A percentile compares a stretch with the other conserved stretches of the same genome.
These are phyloP conservation scores for Trametes elegans DNA, from an alignment of 768 basidiomycete species.

Conservation along the genomic window DNA sequence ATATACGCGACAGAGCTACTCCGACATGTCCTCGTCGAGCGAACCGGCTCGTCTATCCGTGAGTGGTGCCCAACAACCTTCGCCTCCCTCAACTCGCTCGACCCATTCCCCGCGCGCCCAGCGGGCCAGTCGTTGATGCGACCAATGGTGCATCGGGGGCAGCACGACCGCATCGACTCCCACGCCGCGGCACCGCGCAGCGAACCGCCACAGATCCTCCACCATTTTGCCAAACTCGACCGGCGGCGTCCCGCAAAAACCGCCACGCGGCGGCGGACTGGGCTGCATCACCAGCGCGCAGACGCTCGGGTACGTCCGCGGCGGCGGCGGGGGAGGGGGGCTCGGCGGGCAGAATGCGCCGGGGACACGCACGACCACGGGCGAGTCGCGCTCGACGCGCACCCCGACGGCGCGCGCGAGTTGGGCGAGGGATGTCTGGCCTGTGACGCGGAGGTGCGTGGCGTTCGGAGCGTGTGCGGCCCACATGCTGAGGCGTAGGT, in stretches of 20 bases:
- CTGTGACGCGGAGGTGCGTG: neutral
- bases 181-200: neutral
- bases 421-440: neutral
- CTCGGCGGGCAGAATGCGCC: neutral
- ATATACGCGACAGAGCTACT: too few species aligned
- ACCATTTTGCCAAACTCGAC: neutral
- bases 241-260: neutral
- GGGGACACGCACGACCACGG: neutral
- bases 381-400: neutral
- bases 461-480: neutral
- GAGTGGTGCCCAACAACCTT: too few species aligned
- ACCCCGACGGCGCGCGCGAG: neutral
- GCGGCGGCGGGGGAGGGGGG: neutral
- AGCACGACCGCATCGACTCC: too few species aligned
- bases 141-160: too few species aligned
- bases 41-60: too few species aligned
- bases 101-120: too few species aligned
- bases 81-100: too few species aligned
- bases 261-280: neutral
- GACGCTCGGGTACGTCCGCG: neutral
- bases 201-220: neutral
- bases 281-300: neutral
- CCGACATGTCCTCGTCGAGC: too few species aligned
- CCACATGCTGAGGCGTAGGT: neutral
- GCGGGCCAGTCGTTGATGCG: too few species aligned